These are phyloP conservation scores for Iberis amara DNA, from an alignment of 441 rosid genomes.

Conservation along the genomic window DNA sequence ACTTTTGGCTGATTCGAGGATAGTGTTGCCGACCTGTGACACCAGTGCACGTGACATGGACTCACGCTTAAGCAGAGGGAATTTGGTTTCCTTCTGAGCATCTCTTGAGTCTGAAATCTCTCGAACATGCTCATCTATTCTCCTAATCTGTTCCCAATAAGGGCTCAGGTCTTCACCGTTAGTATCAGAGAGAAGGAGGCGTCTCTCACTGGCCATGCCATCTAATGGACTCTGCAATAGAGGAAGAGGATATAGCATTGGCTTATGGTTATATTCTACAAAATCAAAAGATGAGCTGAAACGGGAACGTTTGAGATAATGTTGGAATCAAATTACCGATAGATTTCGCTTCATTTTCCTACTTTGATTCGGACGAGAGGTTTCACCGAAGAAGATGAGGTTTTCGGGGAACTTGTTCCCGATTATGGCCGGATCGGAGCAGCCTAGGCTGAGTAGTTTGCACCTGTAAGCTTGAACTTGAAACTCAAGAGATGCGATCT, in stretches of 20 bases:
- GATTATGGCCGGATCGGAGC: conserved; percentile 38
- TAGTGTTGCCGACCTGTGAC: conserved; percentile 37
- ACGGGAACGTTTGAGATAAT: too few species aligned
- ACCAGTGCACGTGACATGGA: conserved; percentile 36
- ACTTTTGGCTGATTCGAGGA: conserved; percentile 31
- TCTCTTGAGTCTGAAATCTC: conserved; percentile 46
- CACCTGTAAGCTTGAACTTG: conserved; percentile 76
- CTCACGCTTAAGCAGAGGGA: conserved; percentile 31
- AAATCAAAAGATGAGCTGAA: too few species aligned
- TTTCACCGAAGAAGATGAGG: conserved; percentile 38
- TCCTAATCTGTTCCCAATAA: conserved; percentile 51
- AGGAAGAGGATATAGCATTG: not conserved
- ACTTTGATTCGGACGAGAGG: conserved; percentile 25
- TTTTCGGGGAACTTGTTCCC: conserved; percentile 42
- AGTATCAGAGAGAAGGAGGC: conserved; percentile 13
- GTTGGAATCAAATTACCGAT: conserved; percentile 20
- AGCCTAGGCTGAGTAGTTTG: conserved; percentile 65
- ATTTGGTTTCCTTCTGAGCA: conserved; percentile 28
- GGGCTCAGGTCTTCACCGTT: conserved; percentile 30
- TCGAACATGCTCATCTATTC: conserved; percentile 40
- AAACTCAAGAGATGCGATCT: conserved; percentile 74
- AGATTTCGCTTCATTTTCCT: conserved; percentile 26
- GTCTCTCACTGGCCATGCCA: conserved; percentile 24
- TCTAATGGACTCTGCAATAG: conserved; percentile 29
- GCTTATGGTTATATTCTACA: too few species aligned